Conservation (phyloP, 2,329 filamentous ascomycete species). For the Daldinia sp. region DNA sequence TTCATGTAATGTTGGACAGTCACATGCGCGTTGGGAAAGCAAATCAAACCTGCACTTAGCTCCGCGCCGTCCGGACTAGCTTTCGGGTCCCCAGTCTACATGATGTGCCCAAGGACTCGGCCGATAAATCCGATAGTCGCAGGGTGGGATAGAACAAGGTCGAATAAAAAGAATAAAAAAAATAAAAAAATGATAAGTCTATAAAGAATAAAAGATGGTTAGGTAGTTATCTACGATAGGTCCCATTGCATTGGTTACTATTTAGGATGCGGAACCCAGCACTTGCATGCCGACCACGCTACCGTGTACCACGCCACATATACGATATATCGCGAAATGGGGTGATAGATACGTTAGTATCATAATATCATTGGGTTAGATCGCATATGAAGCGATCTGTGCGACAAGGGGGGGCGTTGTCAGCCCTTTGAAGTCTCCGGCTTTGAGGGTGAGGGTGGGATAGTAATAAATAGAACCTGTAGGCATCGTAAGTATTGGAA, state of each 20-base stretch:
- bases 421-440: constrained; percentile 3
- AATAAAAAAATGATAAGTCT: background rate
- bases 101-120: constrained; percentile 9
- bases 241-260: constrained; percentile 25
- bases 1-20: background rate
- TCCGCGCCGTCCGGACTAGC: background rate
- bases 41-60: background rate
- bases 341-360: constrained; percentile 25
- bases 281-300: constrained; percentile 34
- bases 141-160: background rate
- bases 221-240: background rate
- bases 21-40: background rate
- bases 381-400: constrained; percentile 19
- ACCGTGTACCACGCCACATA: constrained; percentile 27
- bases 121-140: background rate
- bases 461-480: constrained; percentile 7
- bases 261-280: constrained; percentile 33
- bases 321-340: constrained; percentile 17
- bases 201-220: background rate
- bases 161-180: background rate
- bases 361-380: constrained; percentile 14
- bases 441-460: background rate
- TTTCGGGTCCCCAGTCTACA: background rate
- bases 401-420: background rate
- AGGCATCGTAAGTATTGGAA: background rate